Evolutionary conservation across 208 protist species (phyloP).

Genomic region (Leptomonas seymouri): DNA sequence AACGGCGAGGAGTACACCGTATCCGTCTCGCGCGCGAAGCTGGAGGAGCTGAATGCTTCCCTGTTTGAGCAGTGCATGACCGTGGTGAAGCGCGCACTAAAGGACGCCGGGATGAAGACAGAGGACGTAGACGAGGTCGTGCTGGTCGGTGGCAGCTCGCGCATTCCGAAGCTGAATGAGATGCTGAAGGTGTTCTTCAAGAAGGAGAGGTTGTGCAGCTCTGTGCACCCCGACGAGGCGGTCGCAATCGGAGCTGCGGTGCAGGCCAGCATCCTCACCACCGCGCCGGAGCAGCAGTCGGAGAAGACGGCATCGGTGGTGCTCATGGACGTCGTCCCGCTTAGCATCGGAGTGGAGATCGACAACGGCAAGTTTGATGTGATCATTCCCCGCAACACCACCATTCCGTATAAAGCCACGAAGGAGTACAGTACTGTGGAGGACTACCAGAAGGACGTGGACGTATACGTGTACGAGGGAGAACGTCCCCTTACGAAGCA

Average conservation of each 20-base stretch:
- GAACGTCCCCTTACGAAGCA: conserved; percentile 97
- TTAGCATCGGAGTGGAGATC: conserved; percentile 97
- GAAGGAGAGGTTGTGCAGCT: conserved; percentile 93
- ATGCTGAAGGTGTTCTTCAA: conserved; percentile 72
- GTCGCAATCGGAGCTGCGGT: conserved; percentile 99
- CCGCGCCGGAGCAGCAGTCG: conserved; percentile 71
- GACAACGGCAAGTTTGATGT: conserved; percentile 95
- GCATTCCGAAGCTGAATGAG: conserved; percentile 97
- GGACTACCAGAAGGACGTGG: conserved; percentile 98
- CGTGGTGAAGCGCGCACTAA: conserved; percentile 87
- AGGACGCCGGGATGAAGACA: conserved; percentile 87
- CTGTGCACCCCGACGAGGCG: conserved; percentile 96
- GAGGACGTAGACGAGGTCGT: conserved; percentile 91
- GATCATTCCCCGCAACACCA: conserved; percentile 89
- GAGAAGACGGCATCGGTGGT: conserved; percentile 93
- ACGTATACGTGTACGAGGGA: conserved; percentile 99
- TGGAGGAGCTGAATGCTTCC: conserved; percentile 95
- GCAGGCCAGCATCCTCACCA: conserved; percentile 95
- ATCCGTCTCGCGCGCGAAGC: conserved; percentile 95
- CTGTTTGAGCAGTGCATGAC: conserved; percentile 83
- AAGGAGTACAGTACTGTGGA: conserved; percentile 97
- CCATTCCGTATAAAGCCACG: conserved; percentile 81
- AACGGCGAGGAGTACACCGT: conserved; percentile 97
- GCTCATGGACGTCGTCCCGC: conserved; percentile 95
- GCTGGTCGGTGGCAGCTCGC: conserved; percentile 95